Evolutionary conservation across 805 yeast genomes (phyloP).

Genomic region (Starmera pachycereana): DNA sequence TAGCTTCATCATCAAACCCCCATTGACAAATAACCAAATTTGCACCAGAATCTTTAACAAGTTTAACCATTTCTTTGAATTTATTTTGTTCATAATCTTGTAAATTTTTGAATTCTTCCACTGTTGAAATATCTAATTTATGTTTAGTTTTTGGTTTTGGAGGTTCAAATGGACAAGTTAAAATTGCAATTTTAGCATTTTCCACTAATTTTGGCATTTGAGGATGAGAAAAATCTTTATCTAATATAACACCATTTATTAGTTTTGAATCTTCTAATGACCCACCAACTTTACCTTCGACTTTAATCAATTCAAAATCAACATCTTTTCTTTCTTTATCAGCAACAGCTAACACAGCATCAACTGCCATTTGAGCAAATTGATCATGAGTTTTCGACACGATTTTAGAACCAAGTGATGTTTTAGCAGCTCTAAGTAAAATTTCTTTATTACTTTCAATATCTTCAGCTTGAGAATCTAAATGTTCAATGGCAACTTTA

Average conservation of each 20-base stretch:
- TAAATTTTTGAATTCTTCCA: conserved; percentile 84
- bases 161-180: conserved; percentile 98
- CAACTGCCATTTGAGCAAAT: conserved; percentile 96
- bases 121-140: conserved; percentile 86
- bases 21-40: conserved; percentile 96
- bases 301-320: conserved; percentile 91
- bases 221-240: conserved; percentile 96
- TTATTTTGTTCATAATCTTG: conserved; percentile 90
- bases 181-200: conserved; percentile 84
- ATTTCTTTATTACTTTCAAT: conserved; percentile 36
- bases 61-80: conserved; percentile 81
- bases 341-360: conserved; percentile 86
- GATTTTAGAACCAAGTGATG: conserved; percentile 90
- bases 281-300: conserved; percentile 95
- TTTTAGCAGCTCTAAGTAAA: conserved; percentile 83
- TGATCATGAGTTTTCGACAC: conserved; percentile 90
- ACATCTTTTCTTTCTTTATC: conserved; percentile 90
- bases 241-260: conserved; percentile 86
- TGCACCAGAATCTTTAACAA: conserved; percentile 85
- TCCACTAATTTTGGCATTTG: conserved; percentile 84
- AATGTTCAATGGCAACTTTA: conserved; percentile 70
- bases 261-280: conserved; percentile 75
- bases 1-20: conserved; percentile 99
- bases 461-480: conserved; percentile 68
- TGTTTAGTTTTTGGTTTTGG: conserved; percentile 99